Conservation (phyloP, 2,329 filamentous ascomycete genomes). For the Hymenoscyphus fraxineus region DNA sequence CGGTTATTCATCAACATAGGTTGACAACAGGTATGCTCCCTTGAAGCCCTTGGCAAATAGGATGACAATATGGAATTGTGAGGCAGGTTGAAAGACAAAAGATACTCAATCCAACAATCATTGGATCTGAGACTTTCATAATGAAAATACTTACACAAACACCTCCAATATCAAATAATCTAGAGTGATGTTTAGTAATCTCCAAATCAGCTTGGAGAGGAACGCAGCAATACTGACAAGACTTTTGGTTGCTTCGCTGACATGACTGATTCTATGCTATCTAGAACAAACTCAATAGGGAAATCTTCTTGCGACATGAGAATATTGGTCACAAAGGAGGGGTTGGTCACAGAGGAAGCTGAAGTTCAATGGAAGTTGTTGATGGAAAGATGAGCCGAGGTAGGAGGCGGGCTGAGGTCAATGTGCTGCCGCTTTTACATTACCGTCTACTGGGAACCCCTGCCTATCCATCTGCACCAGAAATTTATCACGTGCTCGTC, state of each 20-base stretch:
- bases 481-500: background rate
- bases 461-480: too few species aligned
- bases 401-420: background rate
- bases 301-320: slow-evolving; percentile 33
- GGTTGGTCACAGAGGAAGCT: background rate
- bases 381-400: background rate
- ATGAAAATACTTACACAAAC: slow-evolving; percentile 74
- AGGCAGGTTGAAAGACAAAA: background rate
- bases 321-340: background rate
- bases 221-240: slow-evolving; percentile 38
- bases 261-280: slow-evolving; percentile 37
- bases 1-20: too few species aligned
- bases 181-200: slow-evolving; percentile 12
- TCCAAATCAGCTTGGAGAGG: slow-evolving; percentile 15
- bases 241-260: slow-evolving; percentile 59
- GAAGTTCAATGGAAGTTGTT: background rate
- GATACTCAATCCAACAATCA: background rate
- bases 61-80: background rate
- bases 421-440: background rate
- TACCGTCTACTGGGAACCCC: background rate
- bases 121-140: too few species aligned
- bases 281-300: slow-evolving; percentile 31
- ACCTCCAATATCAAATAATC: slow-evolving; percentile 90
- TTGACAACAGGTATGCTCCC: too few species aligned
- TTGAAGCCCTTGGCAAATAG: background rate